These are phyloP conservation scores for Tillandsia fasciculata DNA, from an alignment of 176 grass and related monocot species.

Conservation along the genomic window DNA sequence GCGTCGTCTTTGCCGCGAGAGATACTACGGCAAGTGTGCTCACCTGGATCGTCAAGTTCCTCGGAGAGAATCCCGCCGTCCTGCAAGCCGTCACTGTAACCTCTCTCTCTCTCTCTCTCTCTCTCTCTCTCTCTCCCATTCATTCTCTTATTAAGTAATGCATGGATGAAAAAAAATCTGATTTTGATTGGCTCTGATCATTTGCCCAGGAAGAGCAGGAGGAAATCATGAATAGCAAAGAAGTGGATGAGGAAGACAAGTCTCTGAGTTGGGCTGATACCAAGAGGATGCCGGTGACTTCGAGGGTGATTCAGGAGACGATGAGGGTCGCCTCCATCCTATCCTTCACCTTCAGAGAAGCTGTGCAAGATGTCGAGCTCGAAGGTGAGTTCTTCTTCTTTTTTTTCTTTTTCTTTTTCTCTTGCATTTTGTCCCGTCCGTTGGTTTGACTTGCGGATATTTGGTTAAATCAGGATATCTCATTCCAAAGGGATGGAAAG, in stretches of 20 bases:
- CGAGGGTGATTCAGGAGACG: slow-evolving; percentile 89
- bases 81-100: slow-evolving; percentile 71
- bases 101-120: not conserved
- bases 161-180: no score
- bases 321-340: slow-evolving; percentile 96
- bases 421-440: not conserved
- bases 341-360: slow-evolving; percentile 98
- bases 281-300: slow-evolving; percentile 64
- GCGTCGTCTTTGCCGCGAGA: slow-evolving; percentile 87
- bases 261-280: slow-evolving; percentile 67
- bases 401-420: no score
- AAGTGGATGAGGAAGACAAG: slow-evolving; percentile 17
- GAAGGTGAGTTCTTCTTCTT: slow-evolving; percentile 37
- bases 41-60: slow-evolving; percentile 98
- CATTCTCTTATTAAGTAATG: not conserved
- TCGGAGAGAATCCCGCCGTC: slow-evolving; percentile 74
- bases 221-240: slow-evolving; percentile 55
- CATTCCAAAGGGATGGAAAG: slow-evolving; percentile 99
- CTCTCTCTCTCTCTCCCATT: not conserved
- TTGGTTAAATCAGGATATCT: slow-evolving; percentile 54
- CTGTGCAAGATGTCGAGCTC: slow-evolving; percentile 95
- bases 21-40: slow-evolving; percentile 96
- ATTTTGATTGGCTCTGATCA: not conserved
- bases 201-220: slow-evolving; percentile 68
- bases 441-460: not conserved